Conservation (phyloP, 2,329 filamentous ascomycete genomes). For the Furcasterigmium furcatum region DNA sequence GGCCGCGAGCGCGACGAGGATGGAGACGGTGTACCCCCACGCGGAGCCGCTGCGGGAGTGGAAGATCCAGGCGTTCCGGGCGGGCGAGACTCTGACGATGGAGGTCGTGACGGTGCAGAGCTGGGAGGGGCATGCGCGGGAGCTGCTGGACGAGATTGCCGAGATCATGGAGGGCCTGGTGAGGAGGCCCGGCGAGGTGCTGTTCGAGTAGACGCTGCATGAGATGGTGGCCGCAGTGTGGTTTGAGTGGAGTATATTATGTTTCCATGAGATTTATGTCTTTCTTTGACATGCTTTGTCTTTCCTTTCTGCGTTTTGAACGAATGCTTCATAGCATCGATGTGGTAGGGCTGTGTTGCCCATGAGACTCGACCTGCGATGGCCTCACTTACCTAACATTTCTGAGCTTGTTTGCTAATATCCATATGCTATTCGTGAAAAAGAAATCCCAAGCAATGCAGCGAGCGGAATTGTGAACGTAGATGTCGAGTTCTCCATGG, state of each 20-base stretch:
- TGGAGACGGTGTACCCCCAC: constrained; percentile 59
- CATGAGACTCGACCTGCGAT: too few species aligned
- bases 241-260: neutral
- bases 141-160: constrained; percentile 47
- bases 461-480: too few species aligned
- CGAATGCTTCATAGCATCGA: too few species aligned
- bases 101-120: constrained; percentile 59
- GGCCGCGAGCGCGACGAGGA: constrained; percentile 25
- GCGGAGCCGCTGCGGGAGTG: constrained; percentile 53
- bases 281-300: neutral
- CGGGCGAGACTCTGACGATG: constrained; percentile 46
- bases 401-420: too few species aligned
- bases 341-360: too few species aligned
- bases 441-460: too few species aligned
- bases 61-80: constrained; percentile 60
- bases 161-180: constrained; percentile 36
- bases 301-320: too few species aligned
- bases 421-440: too few species aligned
- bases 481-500: too few species aligned
- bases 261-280: neutral
- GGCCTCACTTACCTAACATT: too few species aligned
- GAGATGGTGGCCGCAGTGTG: too few species aligned
- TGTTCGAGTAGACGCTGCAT: constrained; percentile 19
- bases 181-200: constrained; percentile 21
- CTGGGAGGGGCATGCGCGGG: constrained; percentile 48